These are phyloP conservation scores for Geosmithia morbida DNA, from an alignment of 2,329 filamentous ascomycete genomes.

Conservation along the genomic window DNA sequence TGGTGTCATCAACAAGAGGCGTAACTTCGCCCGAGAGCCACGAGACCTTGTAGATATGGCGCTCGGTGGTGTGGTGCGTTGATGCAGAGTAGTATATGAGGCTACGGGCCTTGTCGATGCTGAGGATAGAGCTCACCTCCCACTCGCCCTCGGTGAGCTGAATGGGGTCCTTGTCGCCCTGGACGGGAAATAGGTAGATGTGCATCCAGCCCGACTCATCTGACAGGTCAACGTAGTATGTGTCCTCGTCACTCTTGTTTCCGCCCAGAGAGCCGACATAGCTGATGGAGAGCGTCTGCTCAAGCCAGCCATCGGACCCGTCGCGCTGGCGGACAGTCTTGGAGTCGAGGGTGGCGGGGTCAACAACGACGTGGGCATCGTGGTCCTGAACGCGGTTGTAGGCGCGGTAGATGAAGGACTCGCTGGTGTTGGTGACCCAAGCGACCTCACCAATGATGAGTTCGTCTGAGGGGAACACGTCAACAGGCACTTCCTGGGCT, in stretches of 20 bases:
- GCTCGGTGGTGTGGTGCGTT: conserved; percentile 50
- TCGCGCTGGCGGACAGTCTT: conserved; percentile 39
- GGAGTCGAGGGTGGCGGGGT: conserved; percentile 30
- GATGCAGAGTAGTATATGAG: conserved; percentile 53
- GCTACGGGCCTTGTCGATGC: conserved; percentile 39
- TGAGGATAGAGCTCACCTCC: conserved; percentile 46
- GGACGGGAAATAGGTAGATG: conserved; percentile 47
- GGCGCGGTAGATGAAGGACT: conserved; percentile 47
- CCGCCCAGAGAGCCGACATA: conserved; percentile 31
- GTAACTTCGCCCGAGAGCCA: conserved; percentile 38
- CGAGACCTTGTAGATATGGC: conserved; percentile 53
- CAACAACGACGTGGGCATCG: conserved; percentile 46
- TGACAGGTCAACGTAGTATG: conserved; percentile 52
- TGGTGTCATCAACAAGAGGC: conserved; percentile 45
- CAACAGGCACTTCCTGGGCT: conserved; percentile 30
- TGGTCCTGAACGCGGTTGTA: conserved; percentile 56
- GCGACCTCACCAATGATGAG: conserved; percentile 53
- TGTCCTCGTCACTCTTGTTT: conserved; percentile 10
- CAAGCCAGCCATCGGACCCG: conserved; percentile 46
- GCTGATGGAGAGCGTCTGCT: conserved; percentile 39
- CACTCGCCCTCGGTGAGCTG: conserved; percentile 50
- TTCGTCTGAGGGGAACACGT: conserved; percentile 44
- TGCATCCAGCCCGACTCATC: conserved; percentile 58
- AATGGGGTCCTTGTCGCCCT: conserved; percentile 27
- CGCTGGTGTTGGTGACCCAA: conserved; percentile 49